Evolutionary conservation across 495 filamentous ascomycete genomes (phyloP).

Genomic region (Beverwykella pulmonaria): DNA sequence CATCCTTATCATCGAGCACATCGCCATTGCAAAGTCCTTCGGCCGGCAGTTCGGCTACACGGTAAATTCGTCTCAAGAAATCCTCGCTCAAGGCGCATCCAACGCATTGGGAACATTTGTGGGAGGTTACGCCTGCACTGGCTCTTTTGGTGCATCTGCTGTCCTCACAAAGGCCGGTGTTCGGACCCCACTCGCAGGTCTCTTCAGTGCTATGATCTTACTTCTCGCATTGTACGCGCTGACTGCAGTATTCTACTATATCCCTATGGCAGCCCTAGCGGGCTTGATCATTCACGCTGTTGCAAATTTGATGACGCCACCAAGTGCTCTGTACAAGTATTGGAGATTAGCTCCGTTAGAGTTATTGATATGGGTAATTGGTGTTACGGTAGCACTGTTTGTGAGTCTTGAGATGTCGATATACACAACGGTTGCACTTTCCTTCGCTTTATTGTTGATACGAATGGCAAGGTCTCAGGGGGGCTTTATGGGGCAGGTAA

Average conservation of each 20-base stretch:
- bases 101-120: constrained; percentile 16
- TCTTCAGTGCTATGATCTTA: constrained; percentile 22
- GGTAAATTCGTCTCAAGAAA: constrained; percentile 21
- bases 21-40: constrained; percentile 23
- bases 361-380: constrained; percentile 17
- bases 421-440: constrained; percentile 13
- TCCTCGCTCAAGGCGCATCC: constrained; percentile 17
- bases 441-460: constrained; percentile 10
- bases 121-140: constrained; percentile 23
- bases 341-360: constrained; percentile 22
- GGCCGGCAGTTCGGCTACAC: constrained; percentile 23
- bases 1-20: constrained; percentile 25
- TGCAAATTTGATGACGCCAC: constrained; percentile 17
- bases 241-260: constrained; percentile 19
- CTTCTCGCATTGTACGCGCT: constrained; percentile 19
- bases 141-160: constrained; percentile 24
- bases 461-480: constrained; percentile 10
- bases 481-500: background rate
- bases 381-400: constrained; percentile 18
- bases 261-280: constrained; percentile 20
- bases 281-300: constrained; percentile 23
- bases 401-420: constrained; percentile 12
- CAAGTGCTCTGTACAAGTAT: constrained; percentile 16
- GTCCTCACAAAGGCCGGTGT: constrained; percentile 20
- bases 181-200: constrained; percentile 17